A percentile compares a stretch with the other conserved stretches of the same genome.
Conservation (phyloP, 2,329 filamentous ascomycete genomes). For the Trichoderma brevicompactum region DNA sequence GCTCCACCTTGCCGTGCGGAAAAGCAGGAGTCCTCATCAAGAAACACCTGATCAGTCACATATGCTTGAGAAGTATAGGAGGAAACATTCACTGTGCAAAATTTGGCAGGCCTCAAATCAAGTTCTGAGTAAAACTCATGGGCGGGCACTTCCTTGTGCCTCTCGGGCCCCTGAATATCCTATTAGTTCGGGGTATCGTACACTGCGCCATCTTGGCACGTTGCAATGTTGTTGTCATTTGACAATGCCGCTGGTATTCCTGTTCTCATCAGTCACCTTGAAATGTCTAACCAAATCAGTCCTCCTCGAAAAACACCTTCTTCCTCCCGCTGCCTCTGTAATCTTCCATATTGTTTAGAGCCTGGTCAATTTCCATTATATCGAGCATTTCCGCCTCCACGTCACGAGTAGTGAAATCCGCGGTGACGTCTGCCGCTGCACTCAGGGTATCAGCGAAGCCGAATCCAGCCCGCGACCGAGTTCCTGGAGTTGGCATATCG, state of each 20-base stretch:
- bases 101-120: not conserved
- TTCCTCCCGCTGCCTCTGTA: conserved; percentile 54
- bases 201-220: conserved; percentile 28
- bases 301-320: conserved; percentile 57
- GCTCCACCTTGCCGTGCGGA: conserved; percentile 76
- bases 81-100: not conserved
- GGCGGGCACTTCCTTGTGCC: conserved; percentile 3
- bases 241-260: conserved; percentile 29
- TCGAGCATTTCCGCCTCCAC: conserved; percentile 66
- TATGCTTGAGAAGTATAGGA: not conserved
- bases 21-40: not conserved
- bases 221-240: conserved; percentile 19
- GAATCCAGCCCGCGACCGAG: conserved; percentile 47
- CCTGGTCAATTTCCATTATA: conserved; percentile 68
- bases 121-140: not conserved
- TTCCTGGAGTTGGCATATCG: conserved; percentile 35
- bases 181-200: conserved; percentile 34
- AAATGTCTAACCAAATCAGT: conserved; percentile 33
- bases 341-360: conserved; percentile 59
- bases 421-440: conserved; percentile 57
- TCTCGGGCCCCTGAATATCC: conserved; percentile 23
- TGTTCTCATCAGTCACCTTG: conserved; percentile 35
- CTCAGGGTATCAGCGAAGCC: conserved; percentile 57
- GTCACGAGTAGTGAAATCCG: conserved; percentile 56
- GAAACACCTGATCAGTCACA: conserved; percentile 19